Evolutionary conservation across 345 rosid species (phyloP).

Genomic region (Gynandropsis gynandra): DNA sequence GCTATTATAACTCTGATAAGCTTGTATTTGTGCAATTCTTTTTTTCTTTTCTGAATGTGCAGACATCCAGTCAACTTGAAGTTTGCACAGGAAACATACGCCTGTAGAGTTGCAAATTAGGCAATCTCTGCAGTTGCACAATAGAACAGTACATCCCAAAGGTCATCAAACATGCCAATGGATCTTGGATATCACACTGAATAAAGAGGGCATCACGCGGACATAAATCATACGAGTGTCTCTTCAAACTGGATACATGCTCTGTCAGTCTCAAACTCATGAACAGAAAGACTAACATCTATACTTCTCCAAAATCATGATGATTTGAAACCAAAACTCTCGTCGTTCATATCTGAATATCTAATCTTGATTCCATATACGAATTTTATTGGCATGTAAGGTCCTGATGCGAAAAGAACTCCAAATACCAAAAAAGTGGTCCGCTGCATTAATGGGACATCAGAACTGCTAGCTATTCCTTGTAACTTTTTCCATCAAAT

Average conservation of each 20-base stretch:
- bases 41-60: neutral
- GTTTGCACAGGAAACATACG: neutral
- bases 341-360: neutral
- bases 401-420: neutral
- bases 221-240: neutral
- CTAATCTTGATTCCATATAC: neutral
- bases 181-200: neutral
- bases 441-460: constrained; percentile 7
- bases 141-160: neutral
- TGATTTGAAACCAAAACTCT: neutral
- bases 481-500: neutral
- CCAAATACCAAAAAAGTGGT: neutral
- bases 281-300: neutral
- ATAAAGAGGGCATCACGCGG: neutral
- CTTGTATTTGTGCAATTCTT: constrained; percentile 1
- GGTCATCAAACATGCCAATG: constrained; percentile 8
- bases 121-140: constrained; percentile 7
- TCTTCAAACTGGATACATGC: neutral
- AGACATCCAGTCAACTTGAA: neutral
- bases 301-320: constrained; percentile 2
- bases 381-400: neutral
- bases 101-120: constrained; percentile 1
- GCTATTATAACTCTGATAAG: constrained; percentile 2
- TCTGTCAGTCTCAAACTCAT: neutral
- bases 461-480: neutral